Evolutionary conservation across 2,329 filamentous ascomycete genomes (phyloP).

Genomic region (Fusarium verrucosum): DNA sequence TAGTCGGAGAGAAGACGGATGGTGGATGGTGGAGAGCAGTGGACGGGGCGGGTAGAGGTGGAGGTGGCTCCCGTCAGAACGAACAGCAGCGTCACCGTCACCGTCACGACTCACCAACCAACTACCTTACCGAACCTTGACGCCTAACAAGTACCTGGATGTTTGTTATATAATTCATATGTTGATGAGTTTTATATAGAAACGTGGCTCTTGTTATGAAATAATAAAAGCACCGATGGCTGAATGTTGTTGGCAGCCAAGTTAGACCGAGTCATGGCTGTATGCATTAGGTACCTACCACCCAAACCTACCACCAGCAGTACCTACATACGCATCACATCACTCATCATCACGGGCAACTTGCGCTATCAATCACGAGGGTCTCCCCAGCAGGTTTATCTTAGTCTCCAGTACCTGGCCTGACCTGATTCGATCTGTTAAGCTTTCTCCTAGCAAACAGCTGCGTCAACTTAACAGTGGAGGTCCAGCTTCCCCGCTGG

Average conservation of each 20-base stretch:
- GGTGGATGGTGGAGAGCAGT: slow-evolving; percentile 37
- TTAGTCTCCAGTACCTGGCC: slow-evolving; percentile 10
- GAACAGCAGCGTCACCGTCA: slow-evolving; percentile 40
- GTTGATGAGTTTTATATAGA: not conserved
- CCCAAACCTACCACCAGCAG: not conserved
- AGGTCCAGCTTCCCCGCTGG: slow-evolving; percentile 36
- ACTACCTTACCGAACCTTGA: not conserved
- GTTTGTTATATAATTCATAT: not conserved
- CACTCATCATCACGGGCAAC: slow-evolving; percentile 8
- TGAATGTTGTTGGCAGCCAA: slow-evolving; percentile 3
- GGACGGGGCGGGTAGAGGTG: slow-evolving; percentile 37
- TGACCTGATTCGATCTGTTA: slow-evolving; percentile 25
- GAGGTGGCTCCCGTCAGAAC: slow-evolving; percentile 37
- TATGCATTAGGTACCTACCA: not conserved
- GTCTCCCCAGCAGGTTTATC: slow-evolving; percentile 11
- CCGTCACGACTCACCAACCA: slow-evolving; percentile 39
- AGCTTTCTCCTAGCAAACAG: slow-evolving; percentile 5
- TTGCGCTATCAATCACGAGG: slow-evolving; percentile 39
- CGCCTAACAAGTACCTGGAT: not conserved
- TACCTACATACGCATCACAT: slow-evolving; percentile 13
- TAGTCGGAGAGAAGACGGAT: slow-evolving; percentile 22
- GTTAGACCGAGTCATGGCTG: slow-evolving; percentile 29
- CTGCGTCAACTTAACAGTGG: slow-evolving; percentile 34
- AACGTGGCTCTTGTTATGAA: not conserved
- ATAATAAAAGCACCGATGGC: not conserved